Evolutionary conservation across 805 yeast species (phyloP).

Genomic region (Kregervanrija pseudodelftensis): DNA sequence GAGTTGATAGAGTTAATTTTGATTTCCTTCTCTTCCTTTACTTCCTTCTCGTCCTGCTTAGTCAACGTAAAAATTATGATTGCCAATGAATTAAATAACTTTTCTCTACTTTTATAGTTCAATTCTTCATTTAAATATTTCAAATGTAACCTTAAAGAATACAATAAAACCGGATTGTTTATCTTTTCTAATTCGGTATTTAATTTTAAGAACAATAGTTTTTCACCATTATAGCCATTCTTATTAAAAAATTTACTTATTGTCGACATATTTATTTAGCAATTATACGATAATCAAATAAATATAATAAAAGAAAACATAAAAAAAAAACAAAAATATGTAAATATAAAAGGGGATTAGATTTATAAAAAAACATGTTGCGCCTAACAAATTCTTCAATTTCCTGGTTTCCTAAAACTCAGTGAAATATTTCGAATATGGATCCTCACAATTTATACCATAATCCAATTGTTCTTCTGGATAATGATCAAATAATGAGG

Average conservation of each 20-base stretch:
- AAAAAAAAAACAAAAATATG: not conserved
- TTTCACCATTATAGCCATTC: no score
- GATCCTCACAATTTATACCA: slow-evolving; percentile 56
- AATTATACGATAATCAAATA: not conserved
- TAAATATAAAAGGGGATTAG: not conserved
- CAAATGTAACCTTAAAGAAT: not conserved
- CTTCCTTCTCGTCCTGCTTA: no score
- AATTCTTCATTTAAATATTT: not conserved
- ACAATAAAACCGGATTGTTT: no score
- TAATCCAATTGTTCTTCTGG: slow-evolving; percentile 81
- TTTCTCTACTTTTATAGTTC: no score
- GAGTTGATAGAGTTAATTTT: no score
- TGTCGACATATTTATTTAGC: not conserved
- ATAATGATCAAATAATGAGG: slow-evolving; percentile 58
- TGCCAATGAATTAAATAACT: not conserved
- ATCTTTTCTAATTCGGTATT: no score
- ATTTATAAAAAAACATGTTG: not conserved
- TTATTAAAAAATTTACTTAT: no score
- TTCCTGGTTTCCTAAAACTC: slow-evolving; percentile 17
- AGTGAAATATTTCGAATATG: slow-evolving; percentile 25
- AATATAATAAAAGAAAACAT: not conserved
- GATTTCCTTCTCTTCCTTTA: no score
- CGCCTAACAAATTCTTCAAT: no score
- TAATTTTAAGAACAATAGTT: no score
- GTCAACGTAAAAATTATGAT: no score